Evolutionary conservation across 73 alveolate species (phyloP).

Genomic region (Blepharisma japonicum): DNA sequence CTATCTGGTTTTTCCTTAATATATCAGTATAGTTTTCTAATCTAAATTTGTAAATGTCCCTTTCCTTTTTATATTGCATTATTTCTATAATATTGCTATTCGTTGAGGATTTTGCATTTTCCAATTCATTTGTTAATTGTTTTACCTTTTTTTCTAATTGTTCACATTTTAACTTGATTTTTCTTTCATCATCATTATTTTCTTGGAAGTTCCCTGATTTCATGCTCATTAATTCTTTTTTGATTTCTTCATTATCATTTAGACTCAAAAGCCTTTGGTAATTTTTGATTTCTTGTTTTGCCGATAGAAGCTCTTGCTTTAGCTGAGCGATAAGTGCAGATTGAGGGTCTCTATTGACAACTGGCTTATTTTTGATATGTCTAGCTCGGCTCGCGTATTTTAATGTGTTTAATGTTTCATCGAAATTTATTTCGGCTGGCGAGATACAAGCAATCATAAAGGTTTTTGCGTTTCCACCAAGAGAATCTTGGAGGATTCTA

Average conservation of each 20-base stretch:
- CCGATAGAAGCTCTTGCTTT: conserved; percentile 49
- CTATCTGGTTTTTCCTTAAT: not conserved
- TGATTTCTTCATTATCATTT: not conserved
- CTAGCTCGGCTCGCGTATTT: conserved; percentile 97
- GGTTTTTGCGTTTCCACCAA: conserved; percentile 95
- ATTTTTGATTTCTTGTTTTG: not conserved
- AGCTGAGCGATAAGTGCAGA: conserved; percentile 71
- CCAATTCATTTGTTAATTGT: not conserved
- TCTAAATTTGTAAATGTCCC: not conserved
- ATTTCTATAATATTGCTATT: not conserved
- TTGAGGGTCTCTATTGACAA: conserved; percentile 80
- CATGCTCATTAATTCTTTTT: not conserved
- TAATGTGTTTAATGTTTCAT: conserved; percentile 91
- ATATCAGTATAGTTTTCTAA: not conserved
- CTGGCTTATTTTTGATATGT: conserved; percentile 85
- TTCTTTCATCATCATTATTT: not conserved
- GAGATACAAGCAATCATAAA: conserved; percentile 95
- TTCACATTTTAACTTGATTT: not conserved
- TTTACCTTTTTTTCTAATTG: not conserved
- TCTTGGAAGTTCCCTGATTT: not conserved
- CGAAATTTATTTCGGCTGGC: conserved; percentile 93
- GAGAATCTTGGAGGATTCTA: conserved; percentile 94
- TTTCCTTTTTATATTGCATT: not conserved
- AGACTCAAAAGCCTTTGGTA: conserved; percentile 2
- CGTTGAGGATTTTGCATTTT: not conserved